phyloP scores from a whole-genome alignment of 257 asterid genomes.

The Ehretia macrophylla region DNA sequence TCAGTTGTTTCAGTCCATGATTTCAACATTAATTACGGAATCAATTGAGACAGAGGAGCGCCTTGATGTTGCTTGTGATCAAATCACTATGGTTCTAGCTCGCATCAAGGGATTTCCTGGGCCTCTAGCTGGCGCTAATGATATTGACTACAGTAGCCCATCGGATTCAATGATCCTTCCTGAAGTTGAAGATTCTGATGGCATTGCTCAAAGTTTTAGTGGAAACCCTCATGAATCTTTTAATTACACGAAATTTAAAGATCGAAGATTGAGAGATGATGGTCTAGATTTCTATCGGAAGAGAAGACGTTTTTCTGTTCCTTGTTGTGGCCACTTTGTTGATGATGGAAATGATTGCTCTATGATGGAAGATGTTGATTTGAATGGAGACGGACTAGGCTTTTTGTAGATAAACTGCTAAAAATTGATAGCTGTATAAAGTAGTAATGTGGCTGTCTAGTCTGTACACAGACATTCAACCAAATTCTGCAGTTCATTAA shows the following conservation, averaged over 20 bases:
- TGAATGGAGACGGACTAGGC: slow-evolving; percentile 34
- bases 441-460: neutral
- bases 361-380: slow-evolving; percentile 37
- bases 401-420: slow-evolving; percentile 25
- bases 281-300: slow-evolving; percentile 42
- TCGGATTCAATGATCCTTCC: slow-evolving; percentile 38
- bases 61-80: slow-evolving; percentile 49
- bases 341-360: slow-evolving; percentile 45
- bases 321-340: slow-evolving; percentile 42
- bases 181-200: slow-evolving; percentile 52
- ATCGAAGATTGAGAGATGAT: slow-evolving; percentile 34
- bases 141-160: slow-evolving; percentile 41
- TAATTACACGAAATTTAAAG: slow-evolving; percentile 29
- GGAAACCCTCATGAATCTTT: slow-evolving; percentile 21
- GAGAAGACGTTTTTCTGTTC: slow-evolving; percentile 39
- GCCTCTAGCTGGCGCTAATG: slow-evolving; percentile 25
- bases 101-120: slow-evolving; percentile 42
- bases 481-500: neutral
- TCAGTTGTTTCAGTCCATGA: slow-evolving; percentile 40
- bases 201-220: slow-evolving; percentile 41
- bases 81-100: slow-evolving; percentile 34
- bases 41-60: slow-evolving; percentile 49
- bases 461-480: slow-evolving; percentile 6
- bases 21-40: slow-evolving; percentile 44
- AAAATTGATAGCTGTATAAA: neutral